Evolutionary conservation across 345 rosid genomes (phyloP).

Genomic region (Brassica juncea): DNA sequence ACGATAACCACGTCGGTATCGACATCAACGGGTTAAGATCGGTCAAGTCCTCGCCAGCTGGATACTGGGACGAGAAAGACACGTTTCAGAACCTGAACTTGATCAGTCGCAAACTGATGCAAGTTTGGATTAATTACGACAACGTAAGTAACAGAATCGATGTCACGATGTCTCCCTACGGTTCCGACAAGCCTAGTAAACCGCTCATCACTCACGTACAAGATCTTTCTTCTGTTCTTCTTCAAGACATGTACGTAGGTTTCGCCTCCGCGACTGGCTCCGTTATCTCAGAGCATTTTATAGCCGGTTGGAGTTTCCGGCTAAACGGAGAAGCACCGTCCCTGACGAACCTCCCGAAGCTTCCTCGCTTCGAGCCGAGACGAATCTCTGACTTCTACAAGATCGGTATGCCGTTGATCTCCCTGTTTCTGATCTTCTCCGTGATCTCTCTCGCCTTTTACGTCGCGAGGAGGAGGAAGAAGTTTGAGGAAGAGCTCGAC

Average conservation of each 20-base stretch:
- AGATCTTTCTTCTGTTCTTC: conserved; percentile 61
- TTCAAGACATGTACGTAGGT: conserved; percentile 76
- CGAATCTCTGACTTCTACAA: conserved; percentile 34
- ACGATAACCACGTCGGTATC: conserved; percentile 84
- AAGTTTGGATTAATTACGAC: conserved; percentile 85
- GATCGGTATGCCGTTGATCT: conserved; percentile 39
- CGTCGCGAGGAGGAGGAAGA: conserved; percentile 40
- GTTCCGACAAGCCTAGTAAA: conserved; percentile 54
- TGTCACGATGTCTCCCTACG: conserved; percentile 62
- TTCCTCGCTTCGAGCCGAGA: conserved; percentile 43
- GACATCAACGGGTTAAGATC: conserved; percentile 65
- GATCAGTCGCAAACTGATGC: conserved; percentile 56
- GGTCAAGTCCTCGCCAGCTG: conserved; percentile 52
- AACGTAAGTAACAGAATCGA: conserved; percentile 43
- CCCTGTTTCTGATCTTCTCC: conserved; percentile 25
- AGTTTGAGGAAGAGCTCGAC: conserved; percentile 65
- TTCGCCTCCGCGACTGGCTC: conserved; percentile 90
- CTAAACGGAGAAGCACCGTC: conserved; percentile 59
- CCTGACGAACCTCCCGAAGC: conserved; percentile 61
- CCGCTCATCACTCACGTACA: conserved; percentile 60
- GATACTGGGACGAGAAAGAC: conserved; percentile 42
- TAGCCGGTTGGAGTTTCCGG: conserved; percentile 81
- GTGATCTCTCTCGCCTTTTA: conserved; percentile 21
- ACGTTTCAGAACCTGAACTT: conserved; percentile 49
- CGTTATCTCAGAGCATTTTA: conserved; percentile 72